Evolutionary conservation across 108 stramenopile species (phyloP), one percentile per base, ranked within the genome.

Genomic region (Cyclotella baltica): DNA sequence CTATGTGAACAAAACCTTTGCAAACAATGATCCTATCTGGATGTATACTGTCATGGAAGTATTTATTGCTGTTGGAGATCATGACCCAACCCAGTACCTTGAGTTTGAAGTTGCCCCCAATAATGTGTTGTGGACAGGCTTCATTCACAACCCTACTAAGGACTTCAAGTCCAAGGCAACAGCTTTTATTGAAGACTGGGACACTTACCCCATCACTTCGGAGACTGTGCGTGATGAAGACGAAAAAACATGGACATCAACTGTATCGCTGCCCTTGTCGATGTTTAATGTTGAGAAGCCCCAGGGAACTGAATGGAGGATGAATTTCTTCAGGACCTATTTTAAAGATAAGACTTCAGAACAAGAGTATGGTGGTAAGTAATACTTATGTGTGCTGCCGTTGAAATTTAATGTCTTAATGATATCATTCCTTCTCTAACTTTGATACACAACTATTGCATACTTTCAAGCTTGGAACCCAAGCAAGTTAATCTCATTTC

Each of bases 81-180:
- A 61, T 28, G 59, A 61, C 30, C 33, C 59, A 4, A 61, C 59
- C 19, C 19, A 61, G 13, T 61, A 61, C 19, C 59, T 61, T 8
- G 59, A 61, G 29, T 61, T 61, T 61, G 59, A 61, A 20, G 59
- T 61, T 5, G 59, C 59, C 3, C 59, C 59, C 5, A 61, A 61
- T 19, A 61, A 61, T 34, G 29, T 11, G 31, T 8, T 31, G 6
- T 61, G 29, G 29, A 61, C 59, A 30, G 59, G 31, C 11, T 61
- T 11, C 9, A 61, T 61, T 20, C 59, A 61, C 20, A 61, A 61
- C 30, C 59, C 59, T 11, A 61, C 4, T 5, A 61, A 61, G 29
- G 59, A 61, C 19, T 61, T 30, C 13, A 18, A 16, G 30, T 33
- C 59, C 59, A 30, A 61, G 11, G 29, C 59, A 15, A 34, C 59